phyloP scores from a whole-genome alignment of 495 filamentous ascomycete genomes.

The Chaetomium fimeti region DNA sequence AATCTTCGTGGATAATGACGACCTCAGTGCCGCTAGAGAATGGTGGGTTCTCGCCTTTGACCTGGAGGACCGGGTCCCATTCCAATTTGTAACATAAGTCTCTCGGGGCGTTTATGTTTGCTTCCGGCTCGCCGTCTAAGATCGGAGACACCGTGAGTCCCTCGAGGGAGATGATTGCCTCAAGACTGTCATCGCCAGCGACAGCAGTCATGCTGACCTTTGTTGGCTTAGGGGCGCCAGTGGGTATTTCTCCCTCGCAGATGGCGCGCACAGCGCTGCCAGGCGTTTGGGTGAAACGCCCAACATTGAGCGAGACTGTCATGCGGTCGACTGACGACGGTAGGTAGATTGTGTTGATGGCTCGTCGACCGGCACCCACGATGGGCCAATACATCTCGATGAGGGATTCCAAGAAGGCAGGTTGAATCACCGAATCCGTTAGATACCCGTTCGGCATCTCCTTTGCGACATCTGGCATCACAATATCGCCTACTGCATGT shows the following conservation, averaged over 20 bases:
- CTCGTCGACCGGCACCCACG: constrained; percentile 34
- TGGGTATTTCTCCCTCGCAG: constrained; percentile 37
- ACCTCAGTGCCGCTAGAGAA: constrained; percentile 34
- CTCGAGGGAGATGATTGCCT: constrained; percentile 40
- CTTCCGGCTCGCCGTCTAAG: constrained; percentile 37
- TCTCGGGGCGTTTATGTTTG: constrained; percentile 30
- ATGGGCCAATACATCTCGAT: constrained; percentile 51
- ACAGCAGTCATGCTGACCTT: constrained; percentile 41
- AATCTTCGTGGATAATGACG: constrained; percentile 50
- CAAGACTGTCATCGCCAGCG: constrained; percentile 25
- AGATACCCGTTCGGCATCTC: constrained; percentile 53
- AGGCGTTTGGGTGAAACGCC: constrained; percentile 30
- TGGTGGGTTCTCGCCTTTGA: constrained; percentile 20
- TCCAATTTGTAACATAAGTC: constrained; percentile 54
- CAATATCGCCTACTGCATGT: constrained; percentile 43
- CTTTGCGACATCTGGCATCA: constrained; percentile 50
- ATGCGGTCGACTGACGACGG: constrained; percentile 43
- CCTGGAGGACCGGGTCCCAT: constrained; percentile 50
- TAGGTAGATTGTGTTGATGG: constrained; percentile 43
- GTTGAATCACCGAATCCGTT: constrained; percentile 49
- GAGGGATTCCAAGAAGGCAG: constrained; percentile 53
- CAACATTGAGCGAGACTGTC: constrained; percentile 37
- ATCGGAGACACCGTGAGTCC: constrained; percentile 45
- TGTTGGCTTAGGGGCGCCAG: constrained; percentile 35
- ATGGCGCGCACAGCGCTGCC: constrained; percentile 37